phyloP scores from a whole-genome alignment of 1,284 basidiomycete species.

The Rhodotorula sp. region DNA sequence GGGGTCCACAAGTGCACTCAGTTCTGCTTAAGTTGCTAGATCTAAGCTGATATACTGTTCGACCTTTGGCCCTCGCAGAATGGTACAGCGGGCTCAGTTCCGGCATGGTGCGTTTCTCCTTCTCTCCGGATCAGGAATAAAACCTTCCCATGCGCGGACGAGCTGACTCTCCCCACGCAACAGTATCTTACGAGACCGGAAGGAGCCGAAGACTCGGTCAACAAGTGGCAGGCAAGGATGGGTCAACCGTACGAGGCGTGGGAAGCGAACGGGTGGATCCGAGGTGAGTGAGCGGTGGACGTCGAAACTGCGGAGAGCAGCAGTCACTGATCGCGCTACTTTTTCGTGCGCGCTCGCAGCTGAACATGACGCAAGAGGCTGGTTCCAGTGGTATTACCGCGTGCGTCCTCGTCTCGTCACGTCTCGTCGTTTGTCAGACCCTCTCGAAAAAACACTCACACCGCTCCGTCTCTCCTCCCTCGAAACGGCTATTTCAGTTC shows the following conservation, averaged over 20 bases:
- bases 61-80: neutral
- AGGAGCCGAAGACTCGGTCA: slow-evolving; percentile 18
- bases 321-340: neutral
- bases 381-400: slow-evolving; percentile 37
- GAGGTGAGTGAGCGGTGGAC: neutral
- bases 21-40: neutral
- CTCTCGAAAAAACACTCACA: too few relatives aligned
- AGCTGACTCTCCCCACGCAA: neutral
- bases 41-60: neutral
- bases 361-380: slow-evolving; percentile 31
- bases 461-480: too few relatives aligned
- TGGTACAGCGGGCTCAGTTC: slow-evolving; percentile 29
- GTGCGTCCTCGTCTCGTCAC: neutral
- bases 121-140: too few relatives aligned
- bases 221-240: slow-evolving; percentile 27
- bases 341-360: neutral
- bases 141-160: too few relatives aligned
- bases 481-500: slow-evolving; percentile 1
- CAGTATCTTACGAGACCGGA: slow-evolving; percentile 34
- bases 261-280: slow-evolving; percentile 35
- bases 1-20: too few relatives aligned
- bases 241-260: slow-evolving; percentile 34
- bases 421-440: too few relatives aligned
- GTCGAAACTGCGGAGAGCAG: neutral
- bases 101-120: slow-evolving; percentile 11